Evolutionary conservation across 768 basidiomycete species (phyloP).

Genomic region (Suillus plorans): DNA sequence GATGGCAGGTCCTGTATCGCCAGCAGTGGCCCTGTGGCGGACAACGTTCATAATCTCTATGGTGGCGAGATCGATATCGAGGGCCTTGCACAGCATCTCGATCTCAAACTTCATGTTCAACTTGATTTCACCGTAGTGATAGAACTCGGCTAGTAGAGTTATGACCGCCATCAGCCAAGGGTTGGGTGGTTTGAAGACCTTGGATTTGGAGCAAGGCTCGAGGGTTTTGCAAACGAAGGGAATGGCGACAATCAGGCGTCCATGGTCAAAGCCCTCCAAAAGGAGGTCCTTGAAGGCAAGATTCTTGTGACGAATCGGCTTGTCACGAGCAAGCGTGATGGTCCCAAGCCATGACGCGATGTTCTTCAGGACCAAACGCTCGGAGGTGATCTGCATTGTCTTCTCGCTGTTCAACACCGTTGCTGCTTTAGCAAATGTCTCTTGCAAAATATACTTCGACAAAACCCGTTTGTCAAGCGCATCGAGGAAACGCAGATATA

Average conservation of each 20-base stretch:
- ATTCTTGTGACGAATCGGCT: conserved; percentile 90
- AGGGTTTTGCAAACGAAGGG: conserved; percentile 98
- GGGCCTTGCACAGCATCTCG: conserved; percentile 90
- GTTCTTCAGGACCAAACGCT: conserved; percentile 88
- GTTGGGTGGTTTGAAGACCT: conserved; percentile 93
- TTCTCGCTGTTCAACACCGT: conserved; percentile 88
- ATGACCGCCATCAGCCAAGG: conserved; percentile 98
- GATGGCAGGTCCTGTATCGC: conserved; percentile 59
- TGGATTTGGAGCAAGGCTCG: conserved; percentile 85
- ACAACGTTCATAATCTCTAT: conserved; percentile 84
- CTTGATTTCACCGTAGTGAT: conserved; percentile 94
- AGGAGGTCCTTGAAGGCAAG: conserved; percentile 97
- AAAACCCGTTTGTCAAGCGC: conserved; percentile 68
- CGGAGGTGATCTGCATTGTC: conserved; percentile 80
- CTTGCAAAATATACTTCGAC: conserved; percentile 82
- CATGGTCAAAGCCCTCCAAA: conserved; percentile 91
- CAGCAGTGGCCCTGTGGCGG: conserved; percentile 68
- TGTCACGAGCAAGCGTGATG: conserved; percentile 89
- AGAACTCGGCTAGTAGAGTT: conserved; percentile 90
- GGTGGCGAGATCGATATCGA: conserved; percentile 83
- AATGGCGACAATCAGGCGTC: conserved; percentile 89
- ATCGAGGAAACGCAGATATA: conserved; percentile 94
- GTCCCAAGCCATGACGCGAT: conserved; percentile 93
- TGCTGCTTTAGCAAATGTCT: conserved; percentile 88
- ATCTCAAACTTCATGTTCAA: conserved; percentile 98